Evolutionary conservation across 1,284 basidiomycete species (phyloP), one percentile per base, ranked within the genome.

Genomic region (Cerioporus squamosus): DNA sequence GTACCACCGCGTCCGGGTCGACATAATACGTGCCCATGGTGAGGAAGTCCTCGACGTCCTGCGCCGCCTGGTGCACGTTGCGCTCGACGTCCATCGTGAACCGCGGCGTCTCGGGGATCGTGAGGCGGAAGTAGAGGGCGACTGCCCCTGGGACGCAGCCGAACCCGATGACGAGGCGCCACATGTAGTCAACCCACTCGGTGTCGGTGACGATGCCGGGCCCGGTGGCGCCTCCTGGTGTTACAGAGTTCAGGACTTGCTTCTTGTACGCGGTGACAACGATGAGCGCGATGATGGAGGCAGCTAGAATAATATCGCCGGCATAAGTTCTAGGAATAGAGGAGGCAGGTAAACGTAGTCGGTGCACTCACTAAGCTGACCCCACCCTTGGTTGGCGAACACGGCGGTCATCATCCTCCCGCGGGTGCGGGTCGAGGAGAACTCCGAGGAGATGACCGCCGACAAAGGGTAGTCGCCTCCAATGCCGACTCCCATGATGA

Each of bases 51-150:
- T 84, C 79, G 62, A 90, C 89, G 69, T 93, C 90, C 55, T 81
- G 75, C 8, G 84, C 69, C 6, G 91, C 91, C 71, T 90, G 87
- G 67, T 84, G 79, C 62, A 94, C 81, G 75, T 94, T 93, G 55
- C 91, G 85, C 76, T 94, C 90, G 65, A 95, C 84, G 75, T 94
- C 93, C 88, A 94, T 92, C 55, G 92, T 95, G 82, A 91, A 95
- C 63, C 92, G 90, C 31, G 92, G 85, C 0, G 88, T 90, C 72
- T 91, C 89, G 14, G 88, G 88, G 61, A 91, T 88, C 18, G 87
- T 90, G 17, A 92, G 80, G 64, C 90, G 88, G 81, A 88, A 89
- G 77, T 89, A 90, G 42, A 91, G 81, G 3, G 88, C 88, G 52
- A 87, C 69, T 24, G 77, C 76, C 48, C 81, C 88, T 2, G 90